Conservation (phyloP, 768 basidiomycete genomes). For the Mrakia blollopis region DNA sequence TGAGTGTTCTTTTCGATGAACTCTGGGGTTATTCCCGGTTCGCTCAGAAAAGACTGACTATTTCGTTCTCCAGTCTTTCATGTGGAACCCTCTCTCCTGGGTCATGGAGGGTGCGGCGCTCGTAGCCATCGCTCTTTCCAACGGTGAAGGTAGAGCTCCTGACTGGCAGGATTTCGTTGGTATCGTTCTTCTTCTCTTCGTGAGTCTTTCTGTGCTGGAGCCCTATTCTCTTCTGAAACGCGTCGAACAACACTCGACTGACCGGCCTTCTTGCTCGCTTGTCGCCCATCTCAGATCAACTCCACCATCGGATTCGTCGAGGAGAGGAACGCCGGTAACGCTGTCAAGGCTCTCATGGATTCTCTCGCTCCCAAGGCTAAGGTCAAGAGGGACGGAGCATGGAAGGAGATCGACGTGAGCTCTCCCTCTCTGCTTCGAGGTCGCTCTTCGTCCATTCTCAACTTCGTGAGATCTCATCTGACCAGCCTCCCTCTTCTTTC, state of each 20-base stretch:
- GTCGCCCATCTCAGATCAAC: conserved; percentile 56
- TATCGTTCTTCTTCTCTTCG: conserved; percentile 66
- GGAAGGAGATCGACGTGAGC: conserved; percentile 75
- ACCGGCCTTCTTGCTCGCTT: not conserved
- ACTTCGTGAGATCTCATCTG: not conserved
- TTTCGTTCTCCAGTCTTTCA: conserved; percentile 65
- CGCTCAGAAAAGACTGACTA: not conserved
- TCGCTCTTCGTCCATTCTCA: not conserved
- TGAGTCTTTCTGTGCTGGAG: conserved; percentile 9
- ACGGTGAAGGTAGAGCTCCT: conserved; percentile 79
- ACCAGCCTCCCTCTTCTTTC: not conserved
- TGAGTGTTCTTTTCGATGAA: conserved; percentile 33
- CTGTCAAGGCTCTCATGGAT: conserved; percentile 99
- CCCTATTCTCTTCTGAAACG: too few relatives aligned
- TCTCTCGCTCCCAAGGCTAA: conserved; percentile 96
- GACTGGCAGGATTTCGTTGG: conserved; percentile 98
- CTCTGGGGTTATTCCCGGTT: too few relatives aligned
- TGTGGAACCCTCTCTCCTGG: conserved; percentile 99
- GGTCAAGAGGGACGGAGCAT: conserved; percentile 76
- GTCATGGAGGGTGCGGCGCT: conserved; percentile 89
- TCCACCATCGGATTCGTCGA: conserved; percentile 98
- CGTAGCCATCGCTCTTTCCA: conserved; percentile 85
- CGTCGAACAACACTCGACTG: not conserved
- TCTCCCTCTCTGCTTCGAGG: not conserved
- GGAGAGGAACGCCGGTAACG: conserved; percentile 93